These are phyloP conservation scores for Penicillium oxalicum DNA, from an alignment of 2,329 filamentous ascomycete species.

Conservation along the genomic window DNA sequence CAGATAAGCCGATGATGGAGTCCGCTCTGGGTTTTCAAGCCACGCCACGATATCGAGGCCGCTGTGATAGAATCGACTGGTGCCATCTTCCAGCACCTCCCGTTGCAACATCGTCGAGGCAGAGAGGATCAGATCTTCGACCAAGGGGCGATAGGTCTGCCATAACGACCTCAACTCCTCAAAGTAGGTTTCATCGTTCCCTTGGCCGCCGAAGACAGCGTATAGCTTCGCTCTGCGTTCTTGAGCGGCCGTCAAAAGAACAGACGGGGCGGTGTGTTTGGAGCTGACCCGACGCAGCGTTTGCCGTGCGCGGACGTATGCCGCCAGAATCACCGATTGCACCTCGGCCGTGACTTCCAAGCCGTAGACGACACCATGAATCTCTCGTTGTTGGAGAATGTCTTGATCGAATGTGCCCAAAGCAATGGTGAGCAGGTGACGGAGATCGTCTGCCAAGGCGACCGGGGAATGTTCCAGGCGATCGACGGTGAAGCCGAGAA, in stretches of 20 bases:
- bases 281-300: neutral
- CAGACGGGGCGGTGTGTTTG: neutral
- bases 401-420: slow-evolving; percentile 4
- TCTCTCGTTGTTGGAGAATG: slow-evolving; percentile 7
- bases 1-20: slow-evolving; percentile 89
- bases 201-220: slow-evolving; percentile 92
- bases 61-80: slow-evolving; percentile 93
- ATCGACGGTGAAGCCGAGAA: slow-evolving; percentile 8
- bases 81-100: slow-evolving; percentile 73
- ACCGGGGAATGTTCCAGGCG: slow-evolving; percentile 5
- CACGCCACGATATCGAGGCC: slow-evolving; percentile 89
- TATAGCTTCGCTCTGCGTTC: slow-evolving; percentile 50
- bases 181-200: slow-evolving; percentile 99
- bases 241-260: neutral
- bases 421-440: neutral
- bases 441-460: slow-evolving; percentile 3
- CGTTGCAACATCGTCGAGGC: slow-evolving; percentile 83
- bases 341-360: slow-evolving; percentile 3
- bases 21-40: slow-evolving; percentile 81
- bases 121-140: slow-evolving; percentile 74
- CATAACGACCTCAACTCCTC: slow-evolving; percentile 91
- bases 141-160: slow-evolving; percentile 82
- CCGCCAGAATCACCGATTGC: slow-evolving; percentile 3
- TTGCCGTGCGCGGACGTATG: slow-evolving; percentile 3
- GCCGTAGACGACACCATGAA: slow-evolving; percentile 7